Evolutionary conservation across 257 asterid species (phyloP), one percentile per base, ranked within the genome.

Genomic region (Solanum appendiculatum): DNA sequence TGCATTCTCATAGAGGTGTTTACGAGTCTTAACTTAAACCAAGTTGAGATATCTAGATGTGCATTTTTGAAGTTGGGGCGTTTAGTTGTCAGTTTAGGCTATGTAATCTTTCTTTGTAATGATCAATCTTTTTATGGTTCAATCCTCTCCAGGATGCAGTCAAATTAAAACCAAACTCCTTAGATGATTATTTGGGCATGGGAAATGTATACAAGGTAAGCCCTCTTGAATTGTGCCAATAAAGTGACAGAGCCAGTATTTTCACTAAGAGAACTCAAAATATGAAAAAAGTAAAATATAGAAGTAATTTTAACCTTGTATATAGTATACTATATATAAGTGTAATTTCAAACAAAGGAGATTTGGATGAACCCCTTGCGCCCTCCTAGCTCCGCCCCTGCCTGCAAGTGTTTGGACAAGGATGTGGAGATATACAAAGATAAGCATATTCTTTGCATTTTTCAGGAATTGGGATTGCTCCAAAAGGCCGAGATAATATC

Each of bases 171-270:
- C 97, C 99, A 21, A 93, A 92, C 90, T 95, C 95, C 89, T 89
- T 95, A 11, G 99, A 95, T 87, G 98, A 96, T 84, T 94, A 93
- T 90, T 90, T 97, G 92, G 93, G 94, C 90, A 89, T 97, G 92
- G 99, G 99, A 89, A 95, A 94, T 89, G 98, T 95, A 87, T 96
- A 95, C 93, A 95, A 97, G 99, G 99, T 96, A 91, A 89, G 93
- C 81, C 88, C 68, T 91, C 85, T 73, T 86, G 89, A 88, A 83
- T 90, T 87, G 87, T 92, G 88, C 91, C 91, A 86, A 87, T 92
- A 88, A 7, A 58, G 66, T 63, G 33, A 63, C 34, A 3, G 27
- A 64, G 21, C 36, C 20, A 27, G 1, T 6, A 64, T 27, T 27
- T 29, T 27, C 74, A 66, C 74, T 29, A 29, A 27, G 1, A 33